These are phyloP conservation scores for Tetradesmus obliquus DNA, from an alignment of 139 green algal species.

Conservation along the genomic window DNA sequence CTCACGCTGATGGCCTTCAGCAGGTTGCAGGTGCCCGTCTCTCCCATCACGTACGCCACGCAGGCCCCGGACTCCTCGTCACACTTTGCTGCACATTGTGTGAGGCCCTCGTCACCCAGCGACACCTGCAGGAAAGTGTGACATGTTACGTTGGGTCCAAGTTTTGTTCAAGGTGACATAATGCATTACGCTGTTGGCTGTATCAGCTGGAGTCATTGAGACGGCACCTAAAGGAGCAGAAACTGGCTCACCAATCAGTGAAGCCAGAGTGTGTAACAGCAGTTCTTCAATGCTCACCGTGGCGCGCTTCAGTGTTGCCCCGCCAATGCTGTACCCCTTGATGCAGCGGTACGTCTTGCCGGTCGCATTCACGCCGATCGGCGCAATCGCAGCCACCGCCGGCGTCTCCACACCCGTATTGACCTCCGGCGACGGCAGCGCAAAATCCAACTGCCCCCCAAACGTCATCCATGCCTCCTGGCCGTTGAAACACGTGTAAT, in stretches of 20 bases:
- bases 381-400: not conserved
- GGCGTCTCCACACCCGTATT: constrained; percentile 24
- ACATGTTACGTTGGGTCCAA: not conserved
- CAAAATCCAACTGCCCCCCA: constrained; percentile 39
- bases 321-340: constrained; percentile 24
- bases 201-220: too few relatives aligned
- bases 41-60: not conserved
- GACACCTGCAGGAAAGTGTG: constrained; percentile 36
- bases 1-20: constrained; percentile 6
- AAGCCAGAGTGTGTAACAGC: too few relatives aligned
- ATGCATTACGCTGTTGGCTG: too few relatives aligned
- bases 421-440: constrained; percentile 14
- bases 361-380: constrained; percentile 10
- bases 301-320: not conserved
- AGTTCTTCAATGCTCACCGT: too few relatives aligned
- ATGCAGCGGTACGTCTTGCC: constrained; percentile 39
- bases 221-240: too few relatives aligned
- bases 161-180: too few relatives aligned
- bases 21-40: constrained; percentile 33
- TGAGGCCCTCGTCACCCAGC: constrained; percentile 30
- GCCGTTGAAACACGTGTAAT: constrained; percentile 37
- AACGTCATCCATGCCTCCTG: constrained; percentile 36
- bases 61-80: not conserved
- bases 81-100: constrained; percentile 34
- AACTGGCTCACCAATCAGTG: too few relatives aligned